phyloP scores from a whole-genome alignment of 352 stramenopile genomes.

The Pythium dissotocum region DNA sequence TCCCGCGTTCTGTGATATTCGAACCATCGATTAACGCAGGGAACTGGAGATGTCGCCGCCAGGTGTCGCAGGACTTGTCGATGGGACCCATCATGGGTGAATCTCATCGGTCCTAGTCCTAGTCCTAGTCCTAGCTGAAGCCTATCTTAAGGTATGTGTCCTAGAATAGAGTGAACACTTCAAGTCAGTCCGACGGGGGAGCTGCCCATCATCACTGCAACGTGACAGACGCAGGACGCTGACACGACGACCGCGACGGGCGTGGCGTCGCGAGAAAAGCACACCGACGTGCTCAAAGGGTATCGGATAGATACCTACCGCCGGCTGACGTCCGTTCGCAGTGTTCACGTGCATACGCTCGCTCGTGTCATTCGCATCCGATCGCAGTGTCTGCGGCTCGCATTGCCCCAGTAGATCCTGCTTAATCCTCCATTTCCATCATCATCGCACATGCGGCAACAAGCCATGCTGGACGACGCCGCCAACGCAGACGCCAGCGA shows the following conservation, averaged over 20 bases:
- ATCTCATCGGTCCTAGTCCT: neutral
- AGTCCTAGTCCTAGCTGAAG: neutral
- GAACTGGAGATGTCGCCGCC: neutral
- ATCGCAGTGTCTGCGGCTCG: neutral
- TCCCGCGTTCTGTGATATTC: constrained; percentile 7
- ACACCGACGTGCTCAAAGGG: neutral
- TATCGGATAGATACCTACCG: neutral
- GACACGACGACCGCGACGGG: neutral
- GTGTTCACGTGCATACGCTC: constrained; percentile 2
- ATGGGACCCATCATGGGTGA: neutral
- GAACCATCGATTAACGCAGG: neutral
- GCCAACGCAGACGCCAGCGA: neutral
- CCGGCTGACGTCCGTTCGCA: neutral
- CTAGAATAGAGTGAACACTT: constrained; percentile 1
- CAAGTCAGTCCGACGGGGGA: constrained; percentile 4
- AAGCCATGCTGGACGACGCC: neutral
- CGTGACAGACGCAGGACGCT: constrained; percentile 2
- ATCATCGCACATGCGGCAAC: neutral
- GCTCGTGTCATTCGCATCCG: neutral
- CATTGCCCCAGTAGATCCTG: neutral
- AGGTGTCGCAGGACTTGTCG: constrained; percentile 1
- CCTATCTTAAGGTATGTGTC: neutral
- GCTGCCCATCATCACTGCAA: constrained; percentile 8
- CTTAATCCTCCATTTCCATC: constrained; percentile 2
- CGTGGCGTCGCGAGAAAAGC: constrained; percentile 1